A percentile compares a stretch with the other conserved stretches of the same genome.
Evolutionary conservation across 2,329 filamentous ascomycete genomes (phyloP).

Genomic region (Zopfia rhizophila): DNA sequence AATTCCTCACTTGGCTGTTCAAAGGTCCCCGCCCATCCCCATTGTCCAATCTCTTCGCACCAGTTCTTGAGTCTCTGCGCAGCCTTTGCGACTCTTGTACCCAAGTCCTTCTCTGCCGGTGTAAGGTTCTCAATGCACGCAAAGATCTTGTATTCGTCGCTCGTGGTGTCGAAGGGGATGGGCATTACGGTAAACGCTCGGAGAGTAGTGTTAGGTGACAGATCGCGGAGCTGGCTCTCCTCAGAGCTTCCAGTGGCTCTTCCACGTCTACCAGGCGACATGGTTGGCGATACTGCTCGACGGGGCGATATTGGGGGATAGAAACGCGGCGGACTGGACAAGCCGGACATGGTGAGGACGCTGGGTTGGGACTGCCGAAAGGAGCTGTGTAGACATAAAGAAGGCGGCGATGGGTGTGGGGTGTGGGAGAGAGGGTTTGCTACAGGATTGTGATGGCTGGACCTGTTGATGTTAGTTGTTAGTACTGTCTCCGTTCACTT

Average conservation of each 20-base stretch:
- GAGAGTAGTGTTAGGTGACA: constrained; percentile 55
- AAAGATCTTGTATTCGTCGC: constrained; percentile 53
- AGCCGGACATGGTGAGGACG: constrained; percentile 36
- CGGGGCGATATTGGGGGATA: constrained; percentile 44
- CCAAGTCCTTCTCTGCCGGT: constrained; percentile 74
- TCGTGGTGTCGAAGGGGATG: constrained; percentile 54
- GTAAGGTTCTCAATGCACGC: constrained; percentile 72
- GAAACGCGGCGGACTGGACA: constrained; percentile 44
- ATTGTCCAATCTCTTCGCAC: constrained; percentile 75
- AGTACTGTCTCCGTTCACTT: constrained; percentile 21
- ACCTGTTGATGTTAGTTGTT: constrained; percentile 24
- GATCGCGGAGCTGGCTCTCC: constrained; percentile 45
- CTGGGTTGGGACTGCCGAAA: constrained; percentile 19
- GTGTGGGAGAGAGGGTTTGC: not conserved
- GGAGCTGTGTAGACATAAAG: constrained; percentile 30
- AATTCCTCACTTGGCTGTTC: constrained; percentile 50
- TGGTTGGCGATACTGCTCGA: constrained; percentile 43
- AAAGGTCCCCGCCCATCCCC: constrained; percentile 67
- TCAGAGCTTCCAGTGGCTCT: constrained; percentile 38
- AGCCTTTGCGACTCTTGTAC: constrained; percentile 74
- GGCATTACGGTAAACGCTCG: constrained; percentile 56
- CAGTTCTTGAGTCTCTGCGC: constrained; percentile 78
- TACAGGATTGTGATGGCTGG: constrained; percentile 6
- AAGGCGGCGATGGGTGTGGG: constrained; percentile 21
- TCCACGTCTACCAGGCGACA: constrained; percentile 45